Evolutionary conservation across 2,329 filamentous ascomycete species (phyloP), one percentile per base, ranked within the genome.

Genomic region (Aspergillus fischeri): DNA sequence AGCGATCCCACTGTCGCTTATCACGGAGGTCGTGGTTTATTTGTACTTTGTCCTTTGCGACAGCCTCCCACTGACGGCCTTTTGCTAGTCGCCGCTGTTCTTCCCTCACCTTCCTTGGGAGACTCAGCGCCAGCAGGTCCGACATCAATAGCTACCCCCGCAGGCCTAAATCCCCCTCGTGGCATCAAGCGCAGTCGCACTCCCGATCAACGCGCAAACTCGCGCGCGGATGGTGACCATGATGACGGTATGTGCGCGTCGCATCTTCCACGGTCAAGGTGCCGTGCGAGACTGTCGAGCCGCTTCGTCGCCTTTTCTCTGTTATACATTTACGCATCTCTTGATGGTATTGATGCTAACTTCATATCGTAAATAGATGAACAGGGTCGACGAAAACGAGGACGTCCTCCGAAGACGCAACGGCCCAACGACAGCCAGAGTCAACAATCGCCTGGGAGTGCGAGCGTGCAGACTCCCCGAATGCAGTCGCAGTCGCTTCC

Each of bases 111-210:
- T 55, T 69, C 73, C 49, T 70, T 74, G 66, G 66, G 67, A 61
- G 65, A 71, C 68, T 70, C 76, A 64, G 82, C 44, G 24, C 24
- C 42, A 24, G 42, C 42, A 20, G 42, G n/a, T 24, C 8, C 85
- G 77, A 75, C 74, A 76, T 38, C 49, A 20, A 44, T 50, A 38
- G 20, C 44, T 24, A 47, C 44, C 44, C 21, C 59, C 55, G 49
- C 59, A 21, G 75, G 79, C 76, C 44, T 47, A 24, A 73, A 79
- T 75, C 80, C 78, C 72, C 76, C 86, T 64, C 86, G 90, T 73
- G 89, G 89, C 66, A 78, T 87, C 67, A 95, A 95, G 80, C 85
- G 91, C 75, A 89, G 85, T 80, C 87, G 89, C 63, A 92, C 91
- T 64, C 88, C 89, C 67, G 85, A 89, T 67, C 78, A 79, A 65